Conservation (phyloP, 164 flowering plant species). For the Vitis labrusca region DNA sequence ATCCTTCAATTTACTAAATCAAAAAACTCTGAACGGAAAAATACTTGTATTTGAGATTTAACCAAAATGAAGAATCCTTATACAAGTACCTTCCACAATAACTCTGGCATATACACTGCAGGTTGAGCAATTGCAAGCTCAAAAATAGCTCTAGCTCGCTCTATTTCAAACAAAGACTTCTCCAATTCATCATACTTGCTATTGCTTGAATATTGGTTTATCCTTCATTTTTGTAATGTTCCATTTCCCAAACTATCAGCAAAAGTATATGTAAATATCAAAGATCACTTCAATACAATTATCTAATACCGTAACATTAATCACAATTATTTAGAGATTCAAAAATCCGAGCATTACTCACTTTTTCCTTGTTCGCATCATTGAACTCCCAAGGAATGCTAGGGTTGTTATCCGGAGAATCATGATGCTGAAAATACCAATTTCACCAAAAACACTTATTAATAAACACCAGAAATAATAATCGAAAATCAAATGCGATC, state of each 20-base stretch:
- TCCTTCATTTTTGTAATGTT: no score
- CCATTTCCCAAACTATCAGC: no score
- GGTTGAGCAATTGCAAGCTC: conserved; percentile 95
- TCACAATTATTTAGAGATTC: background rate
- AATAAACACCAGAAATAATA: background rate
- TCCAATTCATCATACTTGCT: conserved; percentile 91
- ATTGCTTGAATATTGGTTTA: no score
- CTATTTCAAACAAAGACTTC: conserved; percentile 72
- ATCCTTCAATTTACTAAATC: background rate
- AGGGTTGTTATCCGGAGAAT: conserved; percentile 89
- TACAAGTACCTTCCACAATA: conserved; percentile 81
- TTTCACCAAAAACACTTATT: background rate
- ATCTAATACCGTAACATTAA: background rate
- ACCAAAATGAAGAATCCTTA: conserved; percentile 1
- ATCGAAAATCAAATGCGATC: background rate
- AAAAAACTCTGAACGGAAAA: background rate
- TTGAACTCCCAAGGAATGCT: conserved; percentile 77
- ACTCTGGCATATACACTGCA: conserved; percentile 91
- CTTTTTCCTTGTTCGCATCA: conserved; percentile 65
- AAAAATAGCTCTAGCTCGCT: conserved; percentile 81
- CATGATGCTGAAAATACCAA: conserved; percentile 60
- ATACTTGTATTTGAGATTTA: background rate
- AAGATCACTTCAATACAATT: background rate
- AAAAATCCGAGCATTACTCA: conserved; percentile 14
- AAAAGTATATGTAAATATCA: no score